phyloP scores from a whole-genome alignment of 352 stramenopile species.

The Phytophthora boehmeriae region DNA sequence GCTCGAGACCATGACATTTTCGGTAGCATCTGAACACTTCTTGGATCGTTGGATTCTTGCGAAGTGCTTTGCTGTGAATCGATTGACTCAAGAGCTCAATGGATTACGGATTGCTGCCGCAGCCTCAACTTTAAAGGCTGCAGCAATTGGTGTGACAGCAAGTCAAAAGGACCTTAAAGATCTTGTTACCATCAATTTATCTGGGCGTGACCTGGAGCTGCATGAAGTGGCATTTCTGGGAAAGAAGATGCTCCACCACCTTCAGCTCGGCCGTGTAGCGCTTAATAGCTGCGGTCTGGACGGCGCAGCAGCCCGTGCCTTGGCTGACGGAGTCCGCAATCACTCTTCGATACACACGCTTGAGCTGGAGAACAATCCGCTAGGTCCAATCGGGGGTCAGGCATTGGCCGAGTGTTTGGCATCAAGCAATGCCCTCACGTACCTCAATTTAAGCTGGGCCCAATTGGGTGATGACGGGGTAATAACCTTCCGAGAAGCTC shows the following conservation, averaged over 20 bases:
- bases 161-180: slow-evolving; percentile 25
- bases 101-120: slow-evolving; percentile 41
- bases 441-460: slow-evolving; percentile 84
- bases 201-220: slow-evolving; percentile 44
- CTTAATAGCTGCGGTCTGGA: slow-evolving; percentile 70
- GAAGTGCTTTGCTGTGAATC: slow-evolving; percentile 73
- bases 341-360: slow-evolving; percentile 64
- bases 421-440: slow-evolving; percentile 61
- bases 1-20: slow-evolving; percentile 37
- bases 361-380: slow-evolving; percentile 73
- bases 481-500: slow-evolving; percentile 42
- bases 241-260: slow-evolving; percentile 78
- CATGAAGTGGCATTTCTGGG: slow-evolving; percentile 71
- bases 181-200: slow-evolving; percentile 60
- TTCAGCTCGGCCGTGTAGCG: slow-evolving; percentile 55
- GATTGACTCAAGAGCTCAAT: slow-evolving; percentile 64
- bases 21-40: slow-evolving; percentile 38
- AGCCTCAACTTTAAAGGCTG: slow-evolving; percentile 9
- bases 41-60: slow-evolving; percentile 73
- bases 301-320: slow-evolving; percentile 47
- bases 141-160: slow-evolving; percentile 12
- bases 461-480: slow-evolving; percentile 67
- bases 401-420: slow-evolving; percentile 67
- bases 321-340: slow-evolving; percentile 72
- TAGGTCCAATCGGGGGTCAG: slow-evolving; percentile 50